Evolutionary conservation across 2,329 filamentous ascomycete species (phyloP).

Genomic region (Neospermospora avenae): DNA sequence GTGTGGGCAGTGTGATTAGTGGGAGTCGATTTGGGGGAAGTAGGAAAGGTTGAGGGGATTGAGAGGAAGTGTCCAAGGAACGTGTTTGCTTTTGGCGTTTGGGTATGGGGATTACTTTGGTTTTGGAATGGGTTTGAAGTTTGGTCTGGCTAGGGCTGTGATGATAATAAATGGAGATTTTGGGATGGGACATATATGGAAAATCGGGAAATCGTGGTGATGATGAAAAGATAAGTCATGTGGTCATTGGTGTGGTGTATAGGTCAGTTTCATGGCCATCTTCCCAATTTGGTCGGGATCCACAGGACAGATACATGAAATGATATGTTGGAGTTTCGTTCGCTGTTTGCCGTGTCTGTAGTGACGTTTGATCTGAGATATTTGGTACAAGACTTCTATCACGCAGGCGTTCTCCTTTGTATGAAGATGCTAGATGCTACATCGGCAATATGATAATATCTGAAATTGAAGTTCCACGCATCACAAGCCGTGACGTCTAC

Average conservation of each 20-base stretch:
- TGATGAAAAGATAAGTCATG: neutral
- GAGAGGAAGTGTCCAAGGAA: neutral
- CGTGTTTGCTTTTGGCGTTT: neutral
- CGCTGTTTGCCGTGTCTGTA: no score
- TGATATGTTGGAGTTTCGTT: no score
- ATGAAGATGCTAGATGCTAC: no score
- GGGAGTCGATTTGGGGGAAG: constrained; percentile 18
- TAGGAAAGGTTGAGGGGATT: neutral
- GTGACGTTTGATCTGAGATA: no score
- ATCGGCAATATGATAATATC: no score
- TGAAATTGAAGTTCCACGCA: no score
- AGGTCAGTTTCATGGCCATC: no score
- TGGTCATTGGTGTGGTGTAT: neutral
- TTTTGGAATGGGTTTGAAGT: neutral
- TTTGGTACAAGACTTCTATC: no score
- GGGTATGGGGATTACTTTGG: neutral
- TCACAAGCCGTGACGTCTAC: no score
- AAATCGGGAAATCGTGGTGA: neutral
- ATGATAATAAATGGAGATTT: neutral
- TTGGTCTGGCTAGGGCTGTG: neutral
- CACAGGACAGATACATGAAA: no score
- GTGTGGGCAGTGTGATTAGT: constrained; percentile 31
- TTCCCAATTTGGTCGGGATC: no score
- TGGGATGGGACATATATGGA: neutral
- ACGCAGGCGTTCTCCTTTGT: no score